phyloP scores from a whole-genome alignment of 2,329 filamentous ascomycete genomes.

The Pseudogymnoascus verrucosus region DNA sequence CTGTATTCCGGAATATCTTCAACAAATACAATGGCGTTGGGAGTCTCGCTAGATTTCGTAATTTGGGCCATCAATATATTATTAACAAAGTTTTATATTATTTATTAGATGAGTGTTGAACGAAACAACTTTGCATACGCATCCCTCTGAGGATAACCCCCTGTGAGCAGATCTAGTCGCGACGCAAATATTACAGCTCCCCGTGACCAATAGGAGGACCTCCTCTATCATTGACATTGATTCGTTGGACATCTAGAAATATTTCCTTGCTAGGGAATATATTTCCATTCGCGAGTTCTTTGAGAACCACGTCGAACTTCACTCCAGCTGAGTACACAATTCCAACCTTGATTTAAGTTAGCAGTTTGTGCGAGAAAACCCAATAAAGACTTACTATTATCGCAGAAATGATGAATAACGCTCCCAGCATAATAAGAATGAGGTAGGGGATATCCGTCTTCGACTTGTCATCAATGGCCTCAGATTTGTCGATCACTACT shows the following conservation, averaged over 20 bases:
- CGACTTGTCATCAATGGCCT: constrained; percentile 47
- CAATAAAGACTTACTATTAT: constrained; percentile 61
- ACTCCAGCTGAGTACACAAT: neutral
- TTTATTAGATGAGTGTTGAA: neutral
- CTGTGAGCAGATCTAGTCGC: neutral
- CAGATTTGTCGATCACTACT: constrained; percentile 30
- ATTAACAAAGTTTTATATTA: neutral
- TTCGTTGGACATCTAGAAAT: neutral
- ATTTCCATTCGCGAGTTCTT: neutral
- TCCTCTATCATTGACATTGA: neutral
- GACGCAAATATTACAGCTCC: neutral
- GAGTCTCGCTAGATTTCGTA: neutral
- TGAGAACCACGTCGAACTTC: neutral
- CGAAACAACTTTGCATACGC: neutral
- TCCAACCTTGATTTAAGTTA: neutral
- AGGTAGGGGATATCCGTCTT: constrained; percentile 53
- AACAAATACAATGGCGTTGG: no score
- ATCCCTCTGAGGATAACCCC: neutral
- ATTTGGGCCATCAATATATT: neutral
- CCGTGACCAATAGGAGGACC: neutral
- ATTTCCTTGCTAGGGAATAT: neutral
- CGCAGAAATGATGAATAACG: constrained; percentile 62
- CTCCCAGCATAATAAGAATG: constrained; percentile 54
- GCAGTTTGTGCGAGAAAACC: neutral
- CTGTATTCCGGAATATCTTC: no score